Conservation (phyloP, 2,329 filamentous ascomycete species). For the Exophiala oligosperma region DNA sequence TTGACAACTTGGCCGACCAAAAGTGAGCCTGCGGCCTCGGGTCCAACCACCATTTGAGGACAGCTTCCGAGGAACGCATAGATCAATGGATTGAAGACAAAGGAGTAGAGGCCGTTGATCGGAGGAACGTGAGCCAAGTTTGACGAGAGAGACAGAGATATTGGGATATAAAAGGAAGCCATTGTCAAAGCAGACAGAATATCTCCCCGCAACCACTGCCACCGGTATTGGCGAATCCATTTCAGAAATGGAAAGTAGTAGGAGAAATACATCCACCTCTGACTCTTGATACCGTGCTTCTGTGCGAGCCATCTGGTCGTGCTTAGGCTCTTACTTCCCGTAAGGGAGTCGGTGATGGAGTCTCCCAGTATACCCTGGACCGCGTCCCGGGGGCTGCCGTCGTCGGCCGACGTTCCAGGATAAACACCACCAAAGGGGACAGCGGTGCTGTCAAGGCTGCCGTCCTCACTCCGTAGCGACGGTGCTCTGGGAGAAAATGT, state of each 20-base stretch:
- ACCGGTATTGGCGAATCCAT: constrained; percentile 86
- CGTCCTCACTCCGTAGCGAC: constrained; percentile 47
- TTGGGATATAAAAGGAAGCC: constrained; percentile 97
- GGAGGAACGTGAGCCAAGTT: constrained; percentile 92
- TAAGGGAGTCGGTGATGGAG: constrained; percentile 44
- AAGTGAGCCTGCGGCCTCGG: constrained; percentile 89
- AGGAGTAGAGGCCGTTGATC: constrained; percentile 90
- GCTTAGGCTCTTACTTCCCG: constrained; percentile 54
- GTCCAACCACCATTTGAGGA: constrained; percentile 89
- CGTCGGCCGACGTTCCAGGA: constrained; percentile 22
- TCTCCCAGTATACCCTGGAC: constrained; percentile 44
- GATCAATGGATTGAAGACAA: constrained; percentile 86
- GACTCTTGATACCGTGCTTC: constrained; percentile 71
- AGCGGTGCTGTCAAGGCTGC: constrained; percentile 30
- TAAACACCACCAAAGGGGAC: constrained; percentile 29
- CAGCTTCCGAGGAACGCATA: constrained; percentile 91
- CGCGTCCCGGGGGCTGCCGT: constrained; percentile 23
- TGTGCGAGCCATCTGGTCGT: constrained; percentile 71
- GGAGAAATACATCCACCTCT: constrained; percentile 77
- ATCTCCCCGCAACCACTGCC: constrained; percentile 80
- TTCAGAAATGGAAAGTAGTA: constrained; percentile 92
- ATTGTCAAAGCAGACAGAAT: constrained; percentile 88
- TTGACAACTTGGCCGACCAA: constrained; percentile 86
- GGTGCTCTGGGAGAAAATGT: constrained; percentile 70
- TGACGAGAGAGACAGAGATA: constrained; percentile 88